Percentiles rank a stretch among this genome's conserved stretches.
phyloP scores from a whole-genome alignment of 352 stramenopile genomes.

The Phytophthora boehmeriae region DNA sequence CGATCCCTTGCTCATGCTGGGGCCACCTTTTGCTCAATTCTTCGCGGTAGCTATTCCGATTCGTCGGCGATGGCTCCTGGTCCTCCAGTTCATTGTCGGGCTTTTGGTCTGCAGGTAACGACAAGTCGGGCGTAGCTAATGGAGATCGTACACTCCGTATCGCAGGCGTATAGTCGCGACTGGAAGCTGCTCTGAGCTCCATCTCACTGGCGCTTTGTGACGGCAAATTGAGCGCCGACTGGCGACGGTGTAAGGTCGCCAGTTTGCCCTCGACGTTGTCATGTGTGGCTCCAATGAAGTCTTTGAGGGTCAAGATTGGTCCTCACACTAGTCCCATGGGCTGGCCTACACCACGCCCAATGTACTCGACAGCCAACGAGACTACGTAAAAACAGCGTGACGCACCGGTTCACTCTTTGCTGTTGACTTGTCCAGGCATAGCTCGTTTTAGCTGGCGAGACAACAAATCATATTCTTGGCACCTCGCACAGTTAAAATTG shows the following conservation, averaged over 20 bases:
- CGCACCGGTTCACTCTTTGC: conserved; percentile 19
- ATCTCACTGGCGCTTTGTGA: conserved; percentile 3
- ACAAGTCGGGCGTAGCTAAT: conserved; percentile 2
- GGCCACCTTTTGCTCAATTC: conserved; percentile 21
- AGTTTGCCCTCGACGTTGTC: conserved; percentile 43
- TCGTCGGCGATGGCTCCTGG: conserved; percentile 34
- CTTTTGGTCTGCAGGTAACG: conserved; percentile 8
- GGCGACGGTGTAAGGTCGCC: conserved; percentile 49
- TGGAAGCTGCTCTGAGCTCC: neutral
- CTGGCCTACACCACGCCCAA: conserved; percentile 17
- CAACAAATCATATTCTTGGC: conserved; percentile 18
- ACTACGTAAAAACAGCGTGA: conserved; percentile 15
- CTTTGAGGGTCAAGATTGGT: conserved; percentile 7
- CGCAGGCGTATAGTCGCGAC: neutral
- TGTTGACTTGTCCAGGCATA: conserved; percentile 22
- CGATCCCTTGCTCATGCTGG: neutral
- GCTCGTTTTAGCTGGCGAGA: conserved; percentile 33
- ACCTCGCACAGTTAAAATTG: conserved; percentile 16
- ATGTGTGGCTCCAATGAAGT: conserved; percentile 24
- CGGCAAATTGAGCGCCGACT: conserved; percentile 47
- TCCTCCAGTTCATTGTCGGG: conserved; percentile 23
- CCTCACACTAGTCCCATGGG: conserved; percentile 15
- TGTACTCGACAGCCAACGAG: conserved; percentile 15
- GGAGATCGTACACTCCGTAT: conserved; percentile 23
- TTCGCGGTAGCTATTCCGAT: conserved; percentile 21